Evolutionary conservation across 2,329 filamentous ascomycete species (phyloP), one percentile per base, ranked within the genome.

Genomic region (Sporothrix phasma): DNA sequence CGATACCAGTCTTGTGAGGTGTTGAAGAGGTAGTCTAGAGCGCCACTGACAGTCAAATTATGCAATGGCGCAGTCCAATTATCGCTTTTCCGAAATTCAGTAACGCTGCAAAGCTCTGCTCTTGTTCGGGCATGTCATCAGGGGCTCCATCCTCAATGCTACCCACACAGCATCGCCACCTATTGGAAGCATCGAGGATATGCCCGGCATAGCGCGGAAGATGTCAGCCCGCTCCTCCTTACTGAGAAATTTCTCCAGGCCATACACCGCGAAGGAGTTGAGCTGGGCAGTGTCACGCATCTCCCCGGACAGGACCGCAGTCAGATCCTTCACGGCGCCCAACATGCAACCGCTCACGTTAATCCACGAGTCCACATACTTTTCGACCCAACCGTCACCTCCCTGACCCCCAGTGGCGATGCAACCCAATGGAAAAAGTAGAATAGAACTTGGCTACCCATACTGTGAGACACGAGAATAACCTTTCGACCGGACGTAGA

Each of bases 311-410:
- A 99, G 80, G 0, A 97, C 84, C 0, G 94, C 93, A 0, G 94
- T 90, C 41, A 97, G 78, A 65, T 89, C 93, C 77, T 99, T 99
- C 65, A 92, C 81, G 1, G 94, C 92, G 15, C 94, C 94, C 5
- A 99, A 86, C 93, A 99, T 97, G 75, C 93, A 99, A 5, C 94
- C 94, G 69, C 89, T 94, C 71, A 99, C 92, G 74, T 99, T 99
- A 78, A 99, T 95, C 92, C 95, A 99, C 2, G 90, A 89, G 69
- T 95, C 94, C 61, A 99, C 81, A 72, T 97, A 84, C 19, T 82
- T 83, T 65, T 99, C 92, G 0, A 99, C 93, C 94, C 94, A 99
- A 62, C 85, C 83, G 43, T 87, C 81, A 1, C 94, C 93, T 1
- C 92, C 93, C 22, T 85, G 85, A 4, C 94, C 94, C 5, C 90